These are phyloP conservation scores for Symbiodinium natans DNA, from an alignment of 73 alveolate genomes.

Conservation along the genomic window DNA sequence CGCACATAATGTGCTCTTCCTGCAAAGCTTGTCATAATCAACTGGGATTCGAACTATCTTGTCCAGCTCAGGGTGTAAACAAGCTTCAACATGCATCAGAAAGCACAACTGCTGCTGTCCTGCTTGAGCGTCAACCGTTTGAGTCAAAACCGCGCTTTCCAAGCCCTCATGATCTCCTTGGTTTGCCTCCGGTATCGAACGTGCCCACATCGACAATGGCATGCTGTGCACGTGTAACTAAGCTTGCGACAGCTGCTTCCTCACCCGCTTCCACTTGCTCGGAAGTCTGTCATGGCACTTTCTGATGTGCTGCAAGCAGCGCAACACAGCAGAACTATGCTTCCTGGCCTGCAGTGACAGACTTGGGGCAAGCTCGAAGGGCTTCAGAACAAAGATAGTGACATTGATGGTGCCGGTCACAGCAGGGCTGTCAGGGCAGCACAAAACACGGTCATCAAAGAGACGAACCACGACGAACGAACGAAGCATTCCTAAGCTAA, in stretches of 20 bases:
- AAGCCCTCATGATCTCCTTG: slow-evolving; percentile 42
- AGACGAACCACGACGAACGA: too few species aligned
- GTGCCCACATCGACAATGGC: neutral
- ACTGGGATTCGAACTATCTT: neutral
- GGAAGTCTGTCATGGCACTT: neutral
- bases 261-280: slow-evolving; percentile 33
- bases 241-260: neutral
- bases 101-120: too few species aligned
- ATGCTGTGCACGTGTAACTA: neutral
- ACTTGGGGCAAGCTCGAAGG: slow-evolving; percentile 48
- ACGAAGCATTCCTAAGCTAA: too few species aligned
- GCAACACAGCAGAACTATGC: neutral
- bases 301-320: neutral
- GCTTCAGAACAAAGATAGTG: slow-evolving; percentile 53
- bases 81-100: too few species aligned
- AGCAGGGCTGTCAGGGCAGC: slow-evolving; percentile 35
- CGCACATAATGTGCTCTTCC: slow-evolving; percentile 62
- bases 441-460: neutral
- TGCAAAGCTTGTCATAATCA: neutral
- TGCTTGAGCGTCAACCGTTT: slow-evolving; percentile 19
- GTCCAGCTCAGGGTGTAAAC: neutral
- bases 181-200: neutral
- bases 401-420: slow-evolving; percentile 50
- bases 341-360: slow-evolving; percentile 28
- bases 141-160: slow-evolving; percentile 35